Base-by-base conservation (phyloP, 768 basidiomycete species). In the Lactarius trivialis region DNA sequence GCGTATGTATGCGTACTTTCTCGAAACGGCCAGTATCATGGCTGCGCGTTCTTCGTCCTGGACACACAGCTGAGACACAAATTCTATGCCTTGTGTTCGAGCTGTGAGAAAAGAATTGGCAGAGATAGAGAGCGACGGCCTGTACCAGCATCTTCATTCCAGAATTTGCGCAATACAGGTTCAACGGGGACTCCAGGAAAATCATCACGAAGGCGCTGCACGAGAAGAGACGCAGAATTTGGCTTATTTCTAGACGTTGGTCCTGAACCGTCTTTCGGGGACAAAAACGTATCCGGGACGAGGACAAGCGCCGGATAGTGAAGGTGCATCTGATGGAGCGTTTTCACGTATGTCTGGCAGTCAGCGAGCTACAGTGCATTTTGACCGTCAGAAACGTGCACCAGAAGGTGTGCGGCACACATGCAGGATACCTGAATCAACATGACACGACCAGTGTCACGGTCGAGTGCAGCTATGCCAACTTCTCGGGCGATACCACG, bases 331-430 rank as follows among this genome's bases (percentile, higher is more conserved):
- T 93, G 91, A 69, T 93, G 89, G 21, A 93, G 73, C 0, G 91
- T 90, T 72, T 93, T 93, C 62, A 92, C 86, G 65, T 93, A 95
- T 15, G 93, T 93, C 60, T 90, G 85, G 61, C 88, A 88, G 70
- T 97, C 94, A 37, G 87, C 84, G 33, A 93, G 79, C 91, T 95
- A 51, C 26, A 53, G 30, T 34, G 55, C 41, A 17, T 64, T 48
- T 39, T 30, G 28, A 8, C 43, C 36, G 21, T 57, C 43, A 56
- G 33, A 37, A 51, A 56, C 55, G 39, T 24, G 60, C 12, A 26
- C 21, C n/a, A 53, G 43, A 24, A 24, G 3, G 55, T 36, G 56
- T 54, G 61, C 34, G 56, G 51, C 24, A 41, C 24, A 48, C 24
- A 14, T 48, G 58, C 60, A 51, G 33, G 39, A 41, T n/a, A 88